These are phyloP conservation scores for Xylariaceae sp. DNA, from an alignment of 2,329 filamentous ascomycete genomes.

Conservation along the genomic window DNA sequence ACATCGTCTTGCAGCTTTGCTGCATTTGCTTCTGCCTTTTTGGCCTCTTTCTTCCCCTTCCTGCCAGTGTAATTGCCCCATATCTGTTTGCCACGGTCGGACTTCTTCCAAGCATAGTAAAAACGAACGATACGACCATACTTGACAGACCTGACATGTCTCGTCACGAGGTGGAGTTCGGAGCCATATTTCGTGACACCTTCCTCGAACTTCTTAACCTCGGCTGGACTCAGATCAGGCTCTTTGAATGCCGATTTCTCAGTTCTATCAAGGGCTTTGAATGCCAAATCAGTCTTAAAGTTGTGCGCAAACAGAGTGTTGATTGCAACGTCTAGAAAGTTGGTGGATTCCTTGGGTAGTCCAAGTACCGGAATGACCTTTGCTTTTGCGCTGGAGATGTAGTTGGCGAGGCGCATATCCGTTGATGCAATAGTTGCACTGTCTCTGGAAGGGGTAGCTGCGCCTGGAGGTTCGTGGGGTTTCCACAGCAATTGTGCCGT, in stretches of 20 bases:
- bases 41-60: conserved; percentile 85
- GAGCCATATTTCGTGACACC: conserved; percentile 87
- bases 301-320: conserved; percentile 68
- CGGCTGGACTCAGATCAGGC: conserved; percentile 72
- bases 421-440: conserved; percentile 42
- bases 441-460: conserved; percentile 12
- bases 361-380: conserved; percentile 61
- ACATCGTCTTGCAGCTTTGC: conserved; percentile 87
- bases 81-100: conserved; percentile 76
- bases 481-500: conserved; percentile 78
- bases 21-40: conserved; percentile 66
- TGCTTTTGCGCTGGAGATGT: conserved; percentile 67
- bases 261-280: conserved; percentile 66
- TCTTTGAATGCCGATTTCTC: conserved; percentile 77
- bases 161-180: conserved; percentile 78
- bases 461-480: conserved; percentile 53
- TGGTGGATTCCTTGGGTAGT: conserved; percentile 75
- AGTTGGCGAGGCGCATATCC: conserved; percentile 67
- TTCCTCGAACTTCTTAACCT: conserved; percentile 89
- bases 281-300: conserved; percentile 69
- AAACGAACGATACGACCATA: conserved; percentile 82
- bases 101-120: conserved; percentile 99
- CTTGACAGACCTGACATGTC: conserved; percentile 79
- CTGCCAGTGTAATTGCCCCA: conserved; percentile 87
- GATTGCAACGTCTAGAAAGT: conserved; percentile 81